A percentile compares a stretch with the other conserved stretches of the same genome.
phyloP scores from a whole-genome alignment of 1,284 basidiomycete species.

The Phellinidium pouzarii region DNA sequence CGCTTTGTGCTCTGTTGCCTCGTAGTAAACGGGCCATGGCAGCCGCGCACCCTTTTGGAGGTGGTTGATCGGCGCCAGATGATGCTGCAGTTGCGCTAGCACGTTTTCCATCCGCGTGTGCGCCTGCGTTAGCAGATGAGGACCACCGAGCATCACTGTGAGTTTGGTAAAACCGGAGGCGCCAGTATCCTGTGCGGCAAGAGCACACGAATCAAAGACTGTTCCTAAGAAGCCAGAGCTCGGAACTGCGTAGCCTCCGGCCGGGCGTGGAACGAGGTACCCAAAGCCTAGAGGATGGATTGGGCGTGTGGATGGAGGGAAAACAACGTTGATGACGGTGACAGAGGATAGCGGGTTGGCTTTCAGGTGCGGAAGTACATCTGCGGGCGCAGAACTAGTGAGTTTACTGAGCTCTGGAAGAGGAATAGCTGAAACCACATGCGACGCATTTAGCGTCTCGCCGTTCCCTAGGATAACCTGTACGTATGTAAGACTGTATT shows the following conservation, averaged over 20 bases:
- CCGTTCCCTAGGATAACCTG: conserved; percentile 9
- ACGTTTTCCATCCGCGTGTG: conserved; percentile 22
- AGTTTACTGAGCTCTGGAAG: conserved; percentile 58
- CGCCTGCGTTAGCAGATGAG: conserved; percentile 43
- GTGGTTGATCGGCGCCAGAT: conserved; percentile 46
- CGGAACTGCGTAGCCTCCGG: conserved; percentile 37
- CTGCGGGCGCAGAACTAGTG: conserved; percentile 32
- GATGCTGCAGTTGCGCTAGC: conserved; percentile 33
- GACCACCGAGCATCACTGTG: conserved; percentile 91
- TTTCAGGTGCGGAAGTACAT: conserved; percentile 41
- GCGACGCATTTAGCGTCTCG: conserved; percentile 28
- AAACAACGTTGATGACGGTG: conserved; percentile 68
- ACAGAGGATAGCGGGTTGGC: conserved; percentile 61
- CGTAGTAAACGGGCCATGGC: conserved; percentile 53
- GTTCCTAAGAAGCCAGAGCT: conserved; percentile 63
- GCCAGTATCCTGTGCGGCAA: conserved; percentile 59
- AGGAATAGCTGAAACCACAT: conserved; percentile 65
- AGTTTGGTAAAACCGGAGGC: conserved; percentile 51
- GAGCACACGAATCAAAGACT: conserved; percentile 77
- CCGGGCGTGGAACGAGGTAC: conserved; percentile 83
- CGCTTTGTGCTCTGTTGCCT: conserved; percentile 49
- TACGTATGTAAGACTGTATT: background rate
- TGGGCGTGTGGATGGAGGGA: conserved; percentile 41
- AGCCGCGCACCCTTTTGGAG: conserved; percentile 31
- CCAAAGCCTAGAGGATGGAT: conserved; percentile 87